phyloP scores from a whole-genome alignment of 2,329 filamentous ascomycete genomes.

The Dothideomycetes sp. region DNA sequence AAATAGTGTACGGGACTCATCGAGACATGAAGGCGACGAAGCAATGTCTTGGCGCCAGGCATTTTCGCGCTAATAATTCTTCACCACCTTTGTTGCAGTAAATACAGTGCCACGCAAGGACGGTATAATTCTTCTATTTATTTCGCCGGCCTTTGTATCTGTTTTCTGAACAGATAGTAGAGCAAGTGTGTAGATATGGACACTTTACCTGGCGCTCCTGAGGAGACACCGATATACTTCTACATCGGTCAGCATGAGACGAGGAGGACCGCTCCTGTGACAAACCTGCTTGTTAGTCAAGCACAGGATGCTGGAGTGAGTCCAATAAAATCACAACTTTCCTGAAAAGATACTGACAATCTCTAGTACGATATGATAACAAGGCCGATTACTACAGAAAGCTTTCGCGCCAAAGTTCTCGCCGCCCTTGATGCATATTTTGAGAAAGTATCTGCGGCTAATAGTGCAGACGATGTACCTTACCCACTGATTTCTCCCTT shows the following conservation, averaged over 20 bases:
- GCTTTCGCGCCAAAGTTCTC: constrained; percentile 60
- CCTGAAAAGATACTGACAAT: neutral
- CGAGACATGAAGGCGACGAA: too few relatives aligned
- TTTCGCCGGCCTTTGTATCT: too few relatives aligned
- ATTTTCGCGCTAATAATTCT: too few relatives aligned
- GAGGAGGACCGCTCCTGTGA: constrained; percentile 47
- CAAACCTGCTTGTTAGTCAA: constrained; percentile 53
- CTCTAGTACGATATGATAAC: constrained; percentile 70
- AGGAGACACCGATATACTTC: constrained; percentile 40
- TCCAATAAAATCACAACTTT: constrained; percentile 52
- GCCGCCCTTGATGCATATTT: constrained; percentile 48
- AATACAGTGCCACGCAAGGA: too few relatives aligned
- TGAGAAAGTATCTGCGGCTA: constrained; percentile 24
- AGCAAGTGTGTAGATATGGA: too few relatives aligned
- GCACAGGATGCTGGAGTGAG: constrained; percentile 47
- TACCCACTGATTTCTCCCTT: constrained; percentile 48
- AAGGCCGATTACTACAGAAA: constrained; percentile 62
- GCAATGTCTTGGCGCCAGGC: too few relatives aligned
- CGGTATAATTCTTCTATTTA: too few relatives aligned
- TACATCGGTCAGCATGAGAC: constrained; percentile 69
- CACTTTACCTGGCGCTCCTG: constrained; percentile 10
- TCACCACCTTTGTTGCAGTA: too few relatives aligned
- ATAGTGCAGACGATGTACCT: constrained; percentile 25
- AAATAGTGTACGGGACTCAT: too few relatives aligned
- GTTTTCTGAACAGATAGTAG: too few relatives aligned